A percentile compares a stretch with the other conserved stretches of the same genome.
Evolutionary conservation across 768 basidiomycete genomes (phyloP).

Genomic region (Antrodiella citrinella): DNA sequence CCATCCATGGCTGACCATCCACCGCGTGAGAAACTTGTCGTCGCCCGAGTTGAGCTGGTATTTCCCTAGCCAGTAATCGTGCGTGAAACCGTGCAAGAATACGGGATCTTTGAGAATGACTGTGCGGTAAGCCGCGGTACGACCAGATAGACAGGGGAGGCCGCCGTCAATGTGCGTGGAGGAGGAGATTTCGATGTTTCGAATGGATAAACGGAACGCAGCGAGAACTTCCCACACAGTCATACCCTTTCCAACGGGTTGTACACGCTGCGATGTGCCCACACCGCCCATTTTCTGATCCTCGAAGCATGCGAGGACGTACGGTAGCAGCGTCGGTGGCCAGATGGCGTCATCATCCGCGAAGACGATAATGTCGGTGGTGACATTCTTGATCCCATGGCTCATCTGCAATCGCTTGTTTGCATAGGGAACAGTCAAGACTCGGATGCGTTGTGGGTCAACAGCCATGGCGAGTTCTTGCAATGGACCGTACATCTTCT

Average conservation of each 20-base stretch:
- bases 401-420: constrained; percentile 94
- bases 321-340: constrained; percentile 86
- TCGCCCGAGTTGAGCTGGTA: constrained; percentile 93
- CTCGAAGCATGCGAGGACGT: constrained; percentile 86
- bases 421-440: constrained; percentile 85
- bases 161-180: constrained; percentile 93
- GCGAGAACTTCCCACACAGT: constrained; percentile 95
- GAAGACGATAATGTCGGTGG: constrained; percentile 91
- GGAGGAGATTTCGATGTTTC: constrained; percentile 87
- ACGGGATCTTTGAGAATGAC: constrained; percentile 93
- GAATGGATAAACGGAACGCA: constrained; percentile 85
- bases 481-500: constrained; percentile 83
- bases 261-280: constrained; percentile 84
- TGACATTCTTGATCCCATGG: constrained; percentile 84
- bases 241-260: constrained; percentile 68
- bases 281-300: constrained; percentile 92
- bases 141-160: constrained; percentile 83
- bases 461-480: constrained; percentile 86
- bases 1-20: constrained; percentile 97
- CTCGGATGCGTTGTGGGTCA: constrained; percentile 76
- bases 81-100: constrained; percentile 87
- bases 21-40: constrained; percentile 90
- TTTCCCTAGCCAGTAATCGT: constrained; percentile 90
- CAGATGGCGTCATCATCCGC: constrained; percentile 96
- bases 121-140: constrained; percentile 90